Evolutionary conservation across 495 filamentous ascomycete genomes (phyloP).

Genomic region (Aspergillus sparsus): DNA sequence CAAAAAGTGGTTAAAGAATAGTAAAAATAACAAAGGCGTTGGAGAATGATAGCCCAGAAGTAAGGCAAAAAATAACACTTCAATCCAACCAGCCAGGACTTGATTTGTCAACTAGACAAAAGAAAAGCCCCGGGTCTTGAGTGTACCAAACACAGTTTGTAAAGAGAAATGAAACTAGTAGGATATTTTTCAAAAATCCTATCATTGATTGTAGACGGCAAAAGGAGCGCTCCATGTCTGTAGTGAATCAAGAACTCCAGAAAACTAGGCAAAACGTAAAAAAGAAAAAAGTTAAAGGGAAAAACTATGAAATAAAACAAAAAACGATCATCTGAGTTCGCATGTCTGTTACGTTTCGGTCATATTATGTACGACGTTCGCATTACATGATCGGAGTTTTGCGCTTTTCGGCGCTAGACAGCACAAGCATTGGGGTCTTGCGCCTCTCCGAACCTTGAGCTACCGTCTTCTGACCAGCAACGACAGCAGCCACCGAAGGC

Average conservation of each 20-base stretch:
- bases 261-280: constrained; percentile 15
- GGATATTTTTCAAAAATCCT: constrained; percentile 8
- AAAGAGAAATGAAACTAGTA: constrained; percentile 8
- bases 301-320: neutral
- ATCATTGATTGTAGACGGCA: constrained; percentile 5
- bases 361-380: constrained; percentile 41
- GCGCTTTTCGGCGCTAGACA: constrained; percentile 88
- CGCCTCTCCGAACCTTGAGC: constrained; percentile 61
- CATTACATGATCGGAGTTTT: constrained; percentile 67
- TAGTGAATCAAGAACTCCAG: constrained; percentile 15
- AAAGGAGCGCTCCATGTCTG: neutral
- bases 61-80: constrained; percentile 13
- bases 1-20: constrained; percentile 1
- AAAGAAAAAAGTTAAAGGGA: constrained; percentile 2
- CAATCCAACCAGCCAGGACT: constrained; percentile 18
- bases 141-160: constrained; percentile 19
- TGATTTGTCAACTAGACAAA: constrained; percentile 11
- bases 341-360: constrained; percentile 40
- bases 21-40: constrained; percentile 2
- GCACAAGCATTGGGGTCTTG: constrained; percentile 82
- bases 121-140: constrained; percentile 9
- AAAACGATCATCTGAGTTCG: constrained; percentile 26
- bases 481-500: constrained; percentile 49
- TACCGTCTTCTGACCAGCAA: constrained; percentile 48
- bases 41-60: constrained; percentile 5